These are phyloP conservation scores for Spatholobus suberectus DNA, from an alignment of 306 rosid genomes.

Conservation along the genomic window DNA sequence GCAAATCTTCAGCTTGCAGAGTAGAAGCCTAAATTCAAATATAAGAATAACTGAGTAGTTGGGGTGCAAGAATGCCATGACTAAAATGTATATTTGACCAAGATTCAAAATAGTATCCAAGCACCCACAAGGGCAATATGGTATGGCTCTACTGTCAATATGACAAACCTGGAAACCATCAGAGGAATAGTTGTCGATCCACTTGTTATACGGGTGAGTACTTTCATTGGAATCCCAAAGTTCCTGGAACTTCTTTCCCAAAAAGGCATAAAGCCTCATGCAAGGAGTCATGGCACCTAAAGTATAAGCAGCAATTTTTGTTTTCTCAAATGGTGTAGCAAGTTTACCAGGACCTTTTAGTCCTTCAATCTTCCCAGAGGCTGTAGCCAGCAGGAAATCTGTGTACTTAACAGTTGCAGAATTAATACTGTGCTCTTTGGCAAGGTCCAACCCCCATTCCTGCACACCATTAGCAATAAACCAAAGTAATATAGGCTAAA, in stretches of 20 bases:
- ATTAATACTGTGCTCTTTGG: conserved; percentile 60
- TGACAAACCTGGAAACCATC: conserved; percentile 84
- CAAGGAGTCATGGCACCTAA: conserved; percentile 98
- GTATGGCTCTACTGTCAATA: conserved; percentile 44
- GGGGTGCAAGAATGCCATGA: conserved; percentile 49
- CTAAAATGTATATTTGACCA: conserved; percentile 45
- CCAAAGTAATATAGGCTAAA: conserved; percentile 30
- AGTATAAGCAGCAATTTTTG: conserved; percentile 94
- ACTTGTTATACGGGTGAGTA: conserved; percentile 81
- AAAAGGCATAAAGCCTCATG: conserved; percentile 90
- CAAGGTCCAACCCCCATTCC: conserved; percentile 87
- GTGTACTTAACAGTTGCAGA: conserved; percentile 87
- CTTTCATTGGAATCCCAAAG: conserved; percentile 52
- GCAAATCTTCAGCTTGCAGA: conserved; percentile 88
- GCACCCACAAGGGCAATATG: conserved; percentile 43
- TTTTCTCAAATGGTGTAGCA: conserved; percentile 98
- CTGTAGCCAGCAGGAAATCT: conserved; percentile 91
- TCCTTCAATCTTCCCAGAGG: conserved; percentile 95
- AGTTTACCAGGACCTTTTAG: conserved; percentile 88
- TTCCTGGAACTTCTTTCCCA: conserved; percentile 75
- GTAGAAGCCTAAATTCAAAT: conserved; percentile 84
- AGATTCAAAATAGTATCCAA: conserved; percentile 42
- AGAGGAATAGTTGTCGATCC: conserved; percentile 86
- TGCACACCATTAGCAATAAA: conserved; percentile 45
- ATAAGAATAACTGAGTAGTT: conserved; percentile 56